Conservation (phyloP, 768 basidiomycete genomes). For the Fomitopsis serialis region DNA sequence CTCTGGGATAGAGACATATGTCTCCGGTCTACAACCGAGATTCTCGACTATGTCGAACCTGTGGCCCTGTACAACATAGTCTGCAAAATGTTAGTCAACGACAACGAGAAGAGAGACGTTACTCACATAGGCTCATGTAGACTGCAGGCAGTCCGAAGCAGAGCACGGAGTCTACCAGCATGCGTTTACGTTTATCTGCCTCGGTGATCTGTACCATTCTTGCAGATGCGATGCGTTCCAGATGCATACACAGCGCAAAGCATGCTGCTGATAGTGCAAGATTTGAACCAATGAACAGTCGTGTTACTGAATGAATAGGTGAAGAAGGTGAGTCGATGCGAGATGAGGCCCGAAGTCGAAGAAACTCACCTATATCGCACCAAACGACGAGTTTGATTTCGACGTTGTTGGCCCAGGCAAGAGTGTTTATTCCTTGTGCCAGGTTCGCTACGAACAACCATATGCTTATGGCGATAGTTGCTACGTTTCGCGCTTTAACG, state of each 20-base stretch:
- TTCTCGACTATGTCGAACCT: slow-evolving; percentile 38
- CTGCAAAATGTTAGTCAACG: slow-evolving; percentile 14
- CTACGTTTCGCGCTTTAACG: slow-evolving; percentile 29
- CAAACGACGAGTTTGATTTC: slow-evolving; percentile 30
- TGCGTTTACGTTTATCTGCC: slow-evolving; percentile 34
- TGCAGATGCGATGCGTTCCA: slow-evolving; percentile 49
- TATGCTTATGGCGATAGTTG: slow-evolving; percentile 26
- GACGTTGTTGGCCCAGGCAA: slow-evolving; percentile 38
- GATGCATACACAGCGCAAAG: slow-evolving; percentile 48
- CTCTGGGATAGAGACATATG: slow-evolving; percentile 25
- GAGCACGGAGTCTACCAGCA: slow-evolving; percentile 39
- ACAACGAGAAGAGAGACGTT: neutral
- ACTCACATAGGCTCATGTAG: slow-evolving; percentile 58
- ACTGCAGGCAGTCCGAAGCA: slow-evolving; percentile 52
- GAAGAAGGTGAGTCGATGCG: neutral
- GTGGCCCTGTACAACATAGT: slow-evolving; percentile 36
- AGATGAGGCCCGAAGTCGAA: no score
- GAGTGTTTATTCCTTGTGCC: slow-evolving; percentile 31
- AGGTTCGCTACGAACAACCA: slow-evolving; percentile 33
- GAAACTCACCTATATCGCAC: slow-evolving; percentile 58
- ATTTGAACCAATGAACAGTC: slow-evolving; percentile 44
- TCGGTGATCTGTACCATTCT: slow-evolving; percentile 28
- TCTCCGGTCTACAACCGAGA: slow-evolving; percentile 34
- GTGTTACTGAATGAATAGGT: slow-evolving; percentile 42
- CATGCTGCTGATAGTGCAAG: slow-evolving; percentile 56